Evolutionary conservation across 495 filamentous ascomycete species (phyloP), one percentile per base, ranked within the genome.

Genomic region (Penicillium maclennaniae): DNA sequence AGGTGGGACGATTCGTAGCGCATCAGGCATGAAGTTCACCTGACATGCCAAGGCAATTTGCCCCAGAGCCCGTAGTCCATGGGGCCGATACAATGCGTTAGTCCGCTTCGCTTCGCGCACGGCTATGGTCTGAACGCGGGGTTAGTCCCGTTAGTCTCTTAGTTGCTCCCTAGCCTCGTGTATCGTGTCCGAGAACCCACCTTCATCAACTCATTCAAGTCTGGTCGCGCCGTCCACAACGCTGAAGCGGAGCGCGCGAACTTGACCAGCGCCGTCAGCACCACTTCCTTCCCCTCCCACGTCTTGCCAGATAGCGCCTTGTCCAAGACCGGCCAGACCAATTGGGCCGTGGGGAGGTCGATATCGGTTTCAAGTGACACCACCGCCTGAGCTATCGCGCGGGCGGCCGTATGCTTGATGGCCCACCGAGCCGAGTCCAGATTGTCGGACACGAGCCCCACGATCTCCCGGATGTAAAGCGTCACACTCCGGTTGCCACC

Each of bases 211-310:
- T 74, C 68, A 39, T 65, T 63, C 6, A 82, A 61, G 44, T 72
- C 69, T 19, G 67, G 55, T 31, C 85, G 77, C 12, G 61, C 67
- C 31, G 65, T 61, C 81, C 88, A 91, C 20, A 88, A 60, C 14
- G 62, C 72, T 60, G 76, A 79, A 12, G 74, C 79, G 47, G 85
- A 81, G 45, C 79, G 73, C 2, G 84, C 82, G 58, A 96, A 91
- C 50, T 81, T 82, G 12, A 89, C 85, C 66, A 95, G 87, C n/a
- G 88, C 86, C 51, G 83, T 78, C n/a, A 97, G 73, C 43, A 97
- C 83, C 51, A 82, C 85, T 68, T 97, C 93, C 70, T 98, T 98
- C 8, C 90, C 91, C 9, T 88, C 84, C 81, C 95, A 98, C 5
- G 91, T 95, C 71, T 95, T 97, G 19, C 95, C 86, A 15, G 80